Percentiles rank a stretch among this genome's conserved stretches.
phyloP scores from a whole-genome alignment of 345 rosid genomes.

The Geranium rotundifolium region DNA sequence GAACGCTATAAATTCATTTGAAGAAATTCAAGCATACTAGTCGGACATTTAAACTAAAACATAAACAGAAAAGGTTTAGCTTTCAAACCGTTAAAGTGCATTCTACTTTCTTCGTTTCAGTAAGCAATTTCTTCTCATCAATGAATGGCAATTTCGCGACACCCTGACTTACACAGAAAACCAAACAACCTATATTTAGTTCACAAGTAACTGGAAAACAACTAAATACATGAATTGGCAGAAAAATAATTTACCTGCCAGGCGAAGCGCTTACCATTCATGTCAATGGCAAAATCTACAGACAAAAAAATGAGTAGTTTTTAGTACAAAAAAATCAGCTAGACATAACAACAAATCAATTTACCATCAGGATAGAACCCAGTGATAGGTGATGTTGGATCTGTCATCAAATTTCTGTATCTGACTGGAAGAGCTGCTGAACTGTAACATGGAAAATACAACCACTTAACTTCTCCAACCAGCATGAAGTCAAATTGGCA shows the following conservation, averaged over 20 bases:
- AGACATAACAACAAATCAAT: background rate
- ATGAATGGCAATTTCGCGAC: slow-evolving; percentile 91
- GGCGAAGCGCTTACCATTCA: slow-evolving; percentile 95
- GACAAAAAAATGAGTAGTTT: slow-evolving; percentile 3
- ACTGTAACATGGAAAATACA: slow-evolving; percentile 34
- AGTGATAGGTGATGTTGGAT: slow-evolving; percentile 65
- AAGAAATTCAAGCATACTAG: background rate
- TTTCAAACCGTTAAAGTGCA: slow-evolving; percentile 57
- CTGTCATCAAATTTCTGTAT: slow-evolving; percentile 71
- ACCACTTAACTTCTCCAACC: slow-evolving; percentile 6
- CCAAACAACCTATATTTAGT: background rate
- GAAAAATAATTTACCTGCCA: slow-evolving; percentile 69
- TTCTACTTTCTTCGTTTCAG: slow-evolving; percentile 81
- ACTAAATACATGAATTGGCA: slow-evolving; percentile 5
- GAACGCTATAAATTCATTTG: background rate
- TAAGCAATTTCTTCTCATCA: slow-evolving; percentile 64
- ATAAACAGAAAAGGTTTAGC: slow-evolving; percentile 2
- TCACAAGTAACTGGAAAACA: background rate
- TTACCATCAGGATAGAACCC: slow-evolving; percentile 81
- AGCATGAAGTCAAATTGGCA: background rate
- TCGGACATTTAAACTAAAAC: too few species aligned
- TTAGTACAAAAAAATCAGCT: background rate
- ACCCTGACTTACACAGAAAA: slow-evolving; percentile 43
- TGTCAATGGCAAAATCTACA: slow-evolving; percentile 90
- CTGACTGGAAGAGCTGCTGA: slow-evolving; percentile 77